Percentiles rank a stretch among this genome's conserved stretches.
Conservation (phyloP, 345 rosid species). For the Combretum micranthum region DNA sequence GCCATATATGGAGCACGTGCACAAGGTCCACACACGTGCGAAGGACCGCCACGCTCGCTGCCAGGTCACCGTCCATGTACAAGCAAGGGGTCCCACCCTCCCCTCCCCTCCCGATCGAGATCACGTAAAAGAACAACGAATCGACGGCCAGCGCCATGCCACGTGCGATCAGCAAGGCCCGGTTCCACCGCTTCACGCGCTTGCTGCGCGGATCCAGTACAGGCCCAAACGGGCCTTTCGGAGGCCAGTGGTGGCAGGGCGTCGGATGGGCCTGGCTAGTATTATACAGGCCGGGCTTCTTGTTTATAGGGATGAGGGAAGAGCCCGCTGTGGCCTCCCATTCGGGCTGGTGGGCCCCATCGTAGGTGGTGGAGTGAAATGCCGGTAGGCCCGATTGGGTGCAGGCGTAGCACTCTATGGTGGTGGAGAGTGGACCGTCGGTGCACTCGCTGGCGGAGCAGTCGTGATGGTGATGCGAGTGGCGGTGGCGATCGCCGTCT, state of each 20-base stretch:
- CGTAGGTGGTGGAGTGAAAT: constrained; percentile 39
- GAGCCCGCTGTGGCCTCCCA: constrained; percentile 46
- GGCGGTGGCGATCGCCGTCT: too few relatives aligned
- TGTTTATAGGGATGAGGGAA: constrained; percentile 19
- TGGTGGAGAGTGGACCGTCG: background rate
- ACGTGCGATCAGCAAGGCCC: constrained; percentile 39
- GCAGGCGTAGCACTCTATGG: constrained; percentile 27
- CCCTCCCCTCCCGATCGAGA: constrained; percentile 25
- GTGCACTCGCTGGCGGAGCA: too few relatives aligned
- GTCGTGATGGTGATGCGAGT: too few relatives aligned
- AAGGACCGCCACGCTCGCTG: constrained; percentile 27
- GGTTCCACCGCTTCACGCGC: constrained; percentile 40
- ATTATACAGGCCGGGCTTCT: background rate
- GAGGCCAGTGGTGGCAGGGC: background rate
- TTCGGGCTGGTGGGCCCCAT: constrained; percentile 23
- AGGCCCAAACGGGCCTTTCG: constrained; percentile 10
- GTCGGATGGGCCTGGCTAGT: background rate
- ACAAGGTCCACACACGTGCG: constrained; percentile 43
- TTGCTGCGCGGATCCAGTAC: constrained; percentile 56
- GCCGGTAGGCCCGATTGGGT: constrained; percentile 28
- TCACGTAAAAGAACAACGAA: constrained; percentile 48
- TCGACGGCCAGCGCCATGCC: constrained; percentile 49
- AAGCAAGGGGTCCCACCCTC: constrained; percentile 37
- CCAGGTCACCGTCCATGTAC: constrained; percentile 38
- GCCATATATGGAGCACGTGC: constrained; percentile 44